Base-by-base conservation (phyloP, 345 rosid species). In the Litchi chinensis region DNA sequence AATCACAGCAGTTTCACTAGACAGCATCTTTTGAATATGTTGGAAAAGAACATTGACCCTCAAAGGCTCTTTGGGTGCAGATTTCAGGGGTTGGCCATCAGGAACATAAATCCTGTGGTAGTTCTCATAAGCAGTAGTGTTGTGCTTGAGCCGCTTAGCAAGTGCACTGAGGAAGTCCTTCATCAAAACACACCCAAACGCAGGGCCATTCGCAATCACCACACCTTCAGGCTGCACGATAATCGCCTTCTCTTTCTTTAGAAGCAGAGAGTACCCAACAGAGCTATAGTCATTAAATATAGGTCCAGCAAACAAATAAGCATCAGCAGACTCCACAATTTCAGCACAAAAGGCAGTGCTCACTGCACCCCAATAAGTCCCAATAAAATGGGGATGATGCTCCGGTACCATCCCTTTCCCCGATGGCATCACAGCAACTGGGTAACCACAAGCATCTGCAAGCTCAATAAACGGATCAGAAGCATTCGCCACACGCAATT, bases 311-410 rank as follows among this genome's bases (percentile, higher is more conserved):
- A 93, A 90, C 85, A 93, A 69, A 77, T 91, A 93, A 41, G 95
- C 95, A 85, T 93, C 97, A 0, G 95, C 93, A 28, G 95, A 91
- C 80, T 93, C 97, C 79, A 93, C 97, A 18, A 93, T 93, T 85
- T 93, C 95, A 21, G 93, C 87, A 74, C 97, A 91, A 76, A 93
- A 93, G 0, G 93, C 84, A 26, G 95, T 88, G 81, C 95, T 91
- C 76, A 91, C 92, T 5, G 93, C 95, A 37, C 97, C 97, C 95
- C 95, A 93, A 41, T 89, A 93, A 10, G 97, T 92, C 52, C 97
- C 97, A 22, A 91, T 80, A 86, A 91, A 93, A 82, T 80, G 97
- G 8, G 93, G 87, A 71, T 93, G 97, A 65, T 87, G 84, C 85
- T 93, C 97, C 0, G 97, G 93, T 10, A 93, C 86, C 4, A 88